Evolutionary conservation across 2,329 filamentous ascomycete species (phyloP).

Genomic region (Trichoderma afroharzianum): DNA sequence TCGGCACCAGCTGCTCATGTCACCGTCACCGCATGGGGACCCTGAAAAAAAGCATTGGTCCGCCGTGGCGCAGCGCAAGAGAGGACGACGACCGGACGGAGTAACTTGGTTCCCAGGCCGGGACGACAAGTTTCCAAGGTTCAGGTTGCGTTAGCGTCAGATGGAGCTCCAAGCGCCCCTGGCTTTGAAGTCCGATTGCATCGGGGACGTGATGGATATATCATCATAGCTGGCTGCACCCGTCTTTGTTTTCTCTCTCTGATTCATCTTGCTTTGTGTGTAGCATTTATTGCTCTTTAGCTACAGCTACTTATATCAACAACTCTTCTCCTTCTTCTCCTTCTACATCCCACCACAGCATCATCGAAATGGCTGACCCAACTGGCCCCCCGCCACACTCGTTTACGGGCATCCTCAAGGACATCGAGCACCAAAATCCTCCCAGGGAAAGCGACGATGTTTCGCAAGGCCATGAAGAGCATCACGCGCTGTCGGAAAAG

Average conservation of each 20-base stretch:
- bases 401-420: slow-evolving; percentile 10
- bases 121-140: neutral
- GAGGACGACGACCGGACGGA: neutral
- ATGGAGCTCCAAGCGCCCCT: slow-evolving; percentile 9
- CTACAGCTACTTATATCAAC: neutral
- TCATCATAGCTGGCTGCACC: neutral
- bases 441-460: neutral
- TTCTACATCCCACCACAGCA: neutral
- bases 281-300: too few species aligned
- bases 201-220: neutral
- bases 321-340: neutral
- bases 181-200: neutral
- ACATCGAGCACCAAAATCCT: neutral
- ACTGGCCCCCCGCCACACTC: neutral
- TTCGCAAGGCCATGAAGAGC: neutral
- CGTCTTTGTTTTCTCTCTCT: neutral
- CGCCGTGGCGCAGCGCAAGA: slow-evolving; percentile 1
- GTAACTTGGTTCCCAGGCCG: slow-evolving; percentile 6
- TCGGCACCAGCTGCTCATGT: neutral
- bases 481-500: neutral
- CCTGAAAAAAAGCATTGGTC: neutral
- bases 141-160: slow-evolving; percentile 4
- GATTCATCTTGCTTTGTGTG: neutral
- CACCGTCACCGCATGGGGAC: neutral
- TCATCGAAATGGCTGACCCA: neutral